phyloP scores from a whole-genome alignment of 78 protist species.

The Anaeramoeba ignava region DNA sequence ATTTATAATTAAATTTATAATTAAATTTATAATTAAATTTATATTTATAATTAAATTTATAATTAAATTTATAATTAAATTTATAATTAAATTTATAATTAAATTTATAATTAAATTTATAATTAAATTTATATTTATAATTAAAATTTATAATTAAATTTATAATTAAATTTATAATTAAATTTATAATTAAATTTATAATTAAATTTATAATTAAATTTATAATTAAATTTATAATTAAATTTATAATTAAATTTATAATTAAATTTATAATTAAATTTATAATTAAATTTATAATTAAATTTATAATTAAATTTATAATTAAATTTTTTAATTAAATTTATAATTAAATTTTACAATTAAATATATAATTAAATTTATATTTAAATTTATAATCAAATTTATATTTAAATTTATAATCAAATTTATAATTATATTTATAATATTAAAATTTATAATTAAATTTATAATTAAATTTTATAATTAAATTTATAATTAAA shows the following conservation, averaged over 20 bases:
- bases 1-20: no score
- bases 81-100: not conserved
- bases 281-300: not conserved
- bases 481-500: not conserved
- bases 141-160: not conserved
- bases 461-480: not conserved
- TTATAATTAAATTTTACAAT: not conserved
- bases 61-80: no score
- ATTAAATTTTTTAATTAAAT: not conserved
- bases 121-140: not conserved
- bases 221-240: slow-evolving; percentile 7
- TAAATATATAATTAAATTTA: not conserved
- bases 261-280: not conserved
- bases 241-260: not conserved
- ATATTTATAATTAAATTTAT: no score
- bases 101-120: not conserved
- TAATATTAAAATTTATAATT: not conserved
- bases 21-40: no score
- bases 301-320: not conserved
- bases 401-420: no score
- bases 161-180: not conserved
- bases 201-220: not conserved
- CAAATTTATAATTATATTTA: not conserved
- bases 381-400: no score
- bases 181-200: not conserved